Evolutionary conservation across 768 basidiomycete species (phyloP), one percentile per base, ranked within the genome.

Genomic region (Tricholoma flavovirens): DNA sequence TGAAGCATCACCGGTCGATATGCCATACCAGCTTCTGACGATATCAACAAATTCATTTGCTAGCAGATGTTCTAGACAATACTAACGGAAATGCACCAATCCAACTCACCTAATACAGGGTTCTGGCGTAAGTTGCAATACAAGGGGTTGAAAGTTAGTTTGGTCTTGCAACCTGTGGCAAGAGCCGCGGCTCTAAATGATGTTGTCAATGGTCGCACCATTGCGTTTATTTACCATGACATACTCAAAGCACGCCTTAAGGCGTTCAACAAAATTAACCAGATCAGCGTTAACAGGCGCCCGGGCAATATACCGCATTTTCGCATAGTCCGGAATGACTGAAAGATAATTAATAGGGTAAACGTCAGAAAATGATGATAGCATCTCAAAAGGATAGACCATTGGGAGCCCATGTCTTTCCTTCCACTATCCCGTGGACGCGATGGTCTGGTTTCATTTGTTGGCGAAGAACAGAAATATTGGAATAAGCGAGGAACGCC

Each of bases 261-360:
- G 81, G 49, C 88, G 81, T 55, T 81, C 77, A 1, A 73, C 75
- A 48, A 92, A 73, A 2, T 65, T 71, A 26, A 71, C 67, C 5
- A 91, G 68, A 56, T 88, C 84, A 38, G 66, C 72, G 59, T 75
- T 76, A 10, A 79, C 84, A 12, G 87, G 83, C 24, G 91, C 86
- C 17, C 92, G 81, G 15, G 85, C 80, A 24, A 82, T 67, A 82
- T 88, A 94, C 2, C 70, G 72, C 82, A 93, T 83, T 61, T 78
- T 82, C 29, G 90, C 78, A 60, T 91, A 87, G 66, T 92, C 90
- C 1, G 93, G 92, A 54, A 91, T 91, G 35, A 93, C 91, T 92
- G 56, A 55, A 33, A 35, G 2, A 14, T 11, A 10, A 14, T 43
- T 17, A 42, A 9, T 26, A 11, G 15, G 32, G 33, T 11, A 56